phyloP scores from a whole-genome alignment of 805 yeast species.

The Candida tibetensis region DNA sequence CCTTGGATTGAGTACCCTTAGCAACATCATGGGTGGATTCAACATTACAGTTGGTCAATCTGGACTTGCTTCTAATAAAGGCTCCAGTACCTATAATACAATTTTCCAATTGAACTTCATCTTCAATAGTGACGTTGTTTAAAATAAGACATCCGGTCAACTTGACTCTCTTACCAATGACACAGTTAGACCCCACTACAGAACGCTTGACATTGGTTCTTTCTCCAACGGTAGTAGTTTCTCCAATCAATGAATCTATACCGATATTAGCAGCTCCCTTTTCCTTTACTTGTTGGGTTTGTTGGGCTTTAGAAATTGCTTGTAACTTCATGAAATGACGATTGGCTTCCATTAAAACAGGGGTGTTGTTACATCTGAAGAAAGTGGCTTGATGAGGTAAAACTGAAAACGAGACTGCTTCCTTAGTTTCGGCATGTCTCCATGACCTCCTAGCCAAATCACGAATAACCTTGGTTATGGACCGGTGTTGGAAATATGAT shows the following conservation, averaged over 20 bases:
- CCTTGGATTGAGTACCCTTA: constrained; percentile 52
- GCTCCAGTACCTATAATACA: constrained; percentile 78
- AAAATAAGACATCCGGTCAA: constrained; percentile 82
- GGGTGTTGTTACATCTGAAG: constrained; percentile 72
- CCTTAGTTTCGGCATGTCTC: constrained; percentile 63
- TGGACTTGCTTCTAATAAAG: constrained; percentile 59
- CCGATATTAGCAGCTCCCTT: constrained; percentile 75
- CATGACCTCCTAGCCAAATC: constrained; percentile 91
- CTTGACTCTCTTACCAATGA: constrained; percentile 81
- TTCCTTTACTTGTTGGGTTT: constrained; percentile 37
- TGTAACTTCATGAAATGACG: constrained; percentile 66
- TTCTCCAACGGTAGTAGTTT: constrained; percentile 67
- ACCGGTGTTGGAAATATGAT: constrained; percentile 41
- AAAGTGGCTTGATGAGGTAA: constrained; percentile 70
- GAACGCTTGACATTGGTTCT: constrained; percentile 83
- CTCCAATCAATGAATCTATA: constrained; percentile 79
- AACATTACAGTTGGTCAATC: constrained; percentile 76
- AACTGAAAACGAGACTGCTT: constrained; percentile 65
- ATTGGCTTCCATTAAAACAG: constrained; percentile 88
- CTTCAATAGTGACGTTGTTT: constrained; percentile 69
- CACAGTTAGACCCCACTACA: constrained; percentile 71
- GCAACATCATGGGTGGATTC: constrained; percentile 75
- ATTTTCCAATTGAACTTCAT: constrained; percentile 79
- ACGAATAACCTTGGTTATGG: constrained; percentile 68
- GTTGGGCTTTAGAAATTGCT: constrained; percentile 42